Base-by-base conservation (phyloP, 768 basidiomycete species). In the Rhizopogon sp. region DNA sequence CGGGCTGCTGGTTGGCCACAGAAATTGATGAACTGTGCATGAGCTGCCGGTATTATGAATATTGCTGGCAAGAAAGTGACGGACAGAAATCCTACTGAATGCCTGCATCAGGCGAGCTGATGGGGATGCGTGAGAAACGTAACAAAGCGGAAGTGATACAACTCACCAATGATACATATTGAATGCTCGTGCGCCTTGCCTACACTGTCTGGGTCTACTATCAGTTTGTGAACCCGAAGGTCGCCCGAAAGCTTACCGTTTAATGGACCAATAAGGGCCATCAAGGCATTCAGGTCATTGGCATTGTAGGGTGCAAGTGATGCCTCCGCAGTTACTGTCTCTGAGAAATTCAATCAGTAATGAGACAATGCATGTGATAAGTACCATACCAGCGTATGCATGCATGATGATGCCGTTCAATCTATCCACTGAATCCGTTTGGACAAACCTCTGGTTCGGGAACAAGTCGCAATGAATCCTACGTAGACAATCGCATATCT, bases 1-100 rank as follows among this genome's bases (percentile, higher is more conserved):
- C 75, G 73, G 10, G 73, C 73, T 22, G 65, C 64, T 16, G 64
- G 63, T 56, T 75, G 68, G 2, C 75, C 76, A 39, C 73, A 59
- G 37, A 70, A 73, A 43, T 76, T 70, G 37, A 68, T 49, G 43
- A 74, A 73, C 14, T 64, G 61, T 8, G 67, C 61, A n/a, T 58
- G 52, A 8, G 54, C 72, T 74, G 29, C 10, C 37, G 14, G 6
- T 22, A 10, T 16, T 5, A 50, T 9, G 50, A 31, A 3, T 16
- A 13, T 44, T 29, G 20, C 40, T 64, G 58, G 28, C 17, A 54
- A 53, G 58, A 60, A 43, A 29, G 14, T 10, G 11, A 37, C 35
- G 13, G 11, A 9, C 9, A 37, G 35, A 37, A 37, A n/a, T 25
- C 50, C 9, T 41, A 58, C 57, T 10, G 50, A 58, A 58, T 35